Base-by-base conservation (phyloP, 768 basidiomycete species). In the Neoboletus brunneissimus region DNA sequence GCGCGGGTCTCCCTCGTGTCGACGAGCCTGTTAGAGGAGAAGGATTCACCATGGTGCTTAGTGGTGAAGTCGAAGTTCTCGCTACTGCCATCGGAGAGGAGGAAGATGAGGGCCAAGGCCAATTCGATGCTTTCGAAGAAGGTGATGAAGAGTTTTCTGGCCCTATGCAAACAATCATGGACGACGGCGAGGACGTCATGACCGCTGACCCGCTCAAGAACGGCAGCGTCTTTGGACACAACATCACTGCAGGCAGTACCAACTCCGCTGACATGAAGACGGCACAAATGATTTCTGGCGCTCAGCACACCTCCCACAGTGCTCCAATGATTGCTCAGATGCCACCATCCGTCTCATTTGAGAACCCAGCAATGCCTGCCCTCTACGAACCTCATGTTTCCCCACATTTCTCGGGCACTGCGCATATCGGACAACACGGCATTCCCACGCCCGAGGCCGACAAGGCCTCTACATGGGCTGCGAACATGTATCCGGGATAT, bases 11-110 rank as follows among this genome's bases (percentile, higher is more conserved):
- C 53, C 83, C 85, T 25, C 81, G 80, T 60, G 77, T 86, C 56
- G 89, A 91, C 45, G 88, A 92, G 66, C 87, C 89, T 20, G 73
- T 82, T 42, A 80, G 89, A 57, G 80, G 85, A 29, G 86, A 90
- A 32, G 88, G 80, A 34, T 90, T 92, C 70, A 73, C 78, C 37
- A 84, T 88, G 81, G 79, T 90, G 43, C 76, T 89, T 16, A 76
- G 73, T 38, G 88, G 85, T 45, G 88, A 91, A 67, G 76, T 89
- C 57, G 89, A 91, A 64, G 78, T 89, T 48, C 74, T 88, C 50
- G 72, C 73, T 20, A 65, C 76, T 4, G 79, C 75, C 29, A 75
- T 81, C 38, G 84, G 81, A 23, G 84, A 83, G 43, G 85, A 81
- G 4, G 81, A 80, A n/a, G 81, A 79, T 1, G 83, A 79, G 20